Conservation (phyloP, 2,329 filamentous ascomycete species). For the Aspergillus quadricinctus region DNA sequence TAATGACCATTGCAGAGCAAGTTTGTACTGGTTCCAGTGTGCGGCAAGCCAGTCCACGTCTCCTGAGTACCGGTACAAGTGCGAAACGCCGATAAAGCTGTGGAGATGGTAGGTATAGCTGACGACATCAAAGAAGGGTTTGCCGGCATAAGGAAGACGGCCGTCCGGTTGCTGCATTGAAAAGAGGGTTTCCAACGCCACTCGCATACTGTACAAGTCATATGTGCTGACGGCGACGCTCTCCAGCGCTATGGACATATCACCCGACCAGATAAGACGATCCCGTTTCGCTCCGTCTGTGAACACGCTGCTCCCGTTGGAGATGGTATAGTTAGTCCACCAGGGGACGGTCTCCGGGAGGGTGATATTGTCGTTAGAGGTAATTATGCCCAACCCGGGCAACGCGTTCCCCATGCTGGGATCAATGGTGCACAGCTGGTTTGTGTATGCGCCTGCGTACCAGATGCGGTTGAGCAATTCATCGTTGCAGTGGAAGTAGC, state of each 20-base stretch:
- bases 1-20: conserved; percentile 41
- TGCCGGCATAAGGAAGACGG: conserved; percentile 49
- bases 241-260: conserved; percentile 56
- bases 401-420: conserved; percentile 21
- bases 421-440: conserved; percentile 31
- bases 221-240: conserved; percentile 52
- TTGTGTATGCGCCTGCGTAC: conserved; percentile 53
- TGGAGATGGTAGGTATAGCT: conserved; percentile 56
- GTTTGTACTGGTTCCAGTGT: conserved; percentile 44
- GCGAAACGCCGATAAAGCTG: conserved; percentile 43
- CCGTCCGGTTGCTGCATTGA: conserved; percentile 43
- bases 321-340: conserved; percentile 28
- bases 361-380: conserved; percentile 6
- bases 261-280: conserved; percentile 55
- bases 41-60: conserved; percentile 36
- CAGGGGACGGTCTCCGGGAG: conserved; percentile 19
- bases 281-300: conserved; percentile 41
- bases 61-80: conserved; percentile 43
- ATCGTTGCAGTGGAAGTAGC: conserved; percentile 49
- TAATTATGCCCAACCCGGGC: conserved; percentile 2
- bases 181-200: conserved; percentile 48
- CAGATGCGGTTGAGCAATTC: conserved; percentile 52
- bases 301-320: conserved; percentile 30
- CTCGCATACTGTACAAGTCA: conserved; percentile 48
- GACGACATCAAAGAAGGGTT: conserved; percentile 36